Evolutionary conservation across 179 eudicot species (phyloP), one percentile per base, ranked within the genome.

Genomic region (Heliamphora pulchella): DNA sequence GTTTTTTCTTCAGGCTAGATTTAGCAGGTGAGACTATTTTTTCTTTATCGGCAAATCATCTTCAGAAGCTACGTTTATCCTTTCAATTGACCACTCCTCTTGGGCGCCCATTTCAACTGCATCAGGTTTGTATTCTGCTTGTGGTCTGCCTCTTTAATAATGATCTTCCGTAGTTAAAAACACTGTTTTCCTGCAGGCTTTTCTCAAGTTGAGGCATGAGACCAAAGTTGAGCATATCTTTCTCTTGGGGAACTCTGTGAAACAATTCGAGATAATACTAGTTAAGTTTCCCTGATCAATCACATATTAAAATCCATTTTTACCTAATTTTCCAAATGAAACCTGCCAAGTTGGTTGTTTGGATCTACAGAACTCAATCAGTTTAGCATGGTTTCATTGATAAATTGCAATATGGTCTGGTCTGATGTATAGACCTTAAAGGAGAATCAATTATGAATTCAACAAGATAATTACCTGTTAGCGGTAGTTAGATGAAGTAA

Each of bases 221-320:
- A 89, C 94, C 75, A 86, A 90, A 81, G 92, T 92, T 82, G 98
- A 95, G 73, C 98, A 93, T 86, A 89, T 93, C 63, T 93, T 92
- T 83, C 87, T 92, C 82, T 82, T 93, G 75, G 90, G 86, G 51
- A 91, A 76, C 84, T 85, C 93, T 17, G 91, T 90, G 83, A 90
- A 92, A 55, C 88, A 88, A 86, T 88, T 86, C 79, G 91, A 92
- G 87, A 78, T 90, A 71, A 78, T 82, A 78, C 79, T 93, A 82
- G 98, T 91, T 71, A 87, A 88, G 87, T 85, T 84, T 51, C 75
- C 72, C 63, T 75, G 14, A 39, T 39, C 65, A 48, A 8, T 50
- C 62, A 22, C 61, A 72, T 53, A 8, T 69, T 64, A 8, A 44
- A 57, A 10, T 41, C 8, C 69, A 67, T 41, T 2, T 64, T 64